phyloP scores from a whole-genome alignment of 176 grass and related monocot genomes.

The Oryza australiensis region DNA sequence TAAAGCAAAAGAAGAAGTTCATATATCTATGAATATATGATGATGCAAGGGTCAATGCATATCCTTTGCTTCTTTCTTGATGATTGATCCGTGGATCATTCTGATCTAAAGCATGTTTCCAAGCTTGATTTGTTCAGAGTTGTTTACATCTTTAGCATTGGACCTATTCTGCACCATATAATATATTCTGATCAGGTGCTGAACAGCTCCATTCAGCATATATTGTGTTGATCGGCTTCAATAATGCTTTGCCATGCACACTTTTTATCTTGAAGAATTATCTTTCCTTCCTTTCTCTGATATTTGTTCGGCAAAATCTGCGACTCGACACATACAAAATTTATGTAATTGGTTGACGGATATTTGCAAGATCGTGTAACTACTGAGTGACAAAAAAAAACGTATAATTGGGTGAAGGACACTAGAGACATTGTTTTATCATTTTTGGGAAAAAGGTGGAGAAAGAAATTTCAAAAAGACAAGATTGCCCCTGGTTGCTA shows the following conservation, averaged over 20 bases:
- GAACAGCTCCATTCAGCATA: background rate
- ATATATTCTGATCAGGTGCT: background rate
- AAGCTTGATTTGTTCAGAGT: conserved; percentile 20
- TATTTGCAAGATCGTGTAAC: no score
- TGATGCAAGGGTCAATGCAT: background rate
- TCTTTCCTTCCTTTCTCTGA: background rate
- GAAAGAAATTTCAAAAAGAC: no score
- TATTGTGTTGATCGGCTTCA: background rate
- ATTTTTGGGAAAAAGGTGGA: no score
- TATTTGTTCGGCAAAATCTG: background rate
- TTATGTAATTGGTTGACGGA: no score
- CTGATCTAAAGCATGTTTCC: background rate
- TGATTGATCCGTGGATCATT: background rate
- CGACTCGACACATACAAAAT: no score
- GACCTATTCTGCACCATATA: conserved; percentile 10
- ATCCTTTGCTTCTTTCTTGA: background rate
- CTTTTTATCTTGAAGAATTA: background rate
- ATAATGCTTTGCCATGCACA: background rate
- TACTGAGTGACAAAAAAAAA: no score
- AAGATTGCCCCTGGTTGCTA: no score
- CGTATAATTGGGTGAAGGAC: no score
- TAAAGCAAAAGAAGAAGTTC: conserved; percentile 33
- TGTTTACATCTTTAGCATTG: background rate
- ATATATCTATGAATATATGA: background rate
- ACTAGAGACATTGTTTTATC: no score